Evolutionary conservation across 306 rosid species (phyloP), one percentile per base, ranked within the genome.

Genomic region (Fragaria nilgerrensis): DNA sequence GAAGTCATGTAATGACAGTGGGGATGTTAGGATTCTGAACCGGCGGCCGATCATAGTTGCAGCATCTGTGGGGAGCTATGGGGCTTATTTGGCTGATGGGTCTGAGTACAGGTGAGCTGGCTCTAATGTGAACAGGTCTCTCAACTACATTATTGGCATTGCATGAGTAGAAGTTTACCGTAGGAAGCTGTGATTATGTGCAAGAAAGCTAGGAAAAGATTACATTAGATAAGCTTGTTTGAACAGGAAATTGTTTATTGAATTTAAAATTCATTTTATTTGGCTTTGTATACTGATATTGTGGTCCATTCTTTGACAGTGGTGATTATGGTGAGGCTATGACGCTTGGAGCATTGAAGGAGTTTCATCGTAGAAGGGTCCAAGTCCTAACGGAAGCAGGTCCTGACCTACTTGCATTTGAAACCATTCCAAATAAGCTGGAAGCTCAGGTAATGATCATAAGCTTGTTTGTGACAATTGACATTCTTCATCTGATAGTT

Each of bases 41-140:
- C 88, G 2, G 47, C 73, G 89, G 17, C 93, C 90, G 8, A 89
- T 91, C 82, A 74, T 95, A 27, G 77, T 89, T 75, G 98, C 99
- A 5, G 99, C 99, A 20, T 95, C 99, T 14, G 96, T 95, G 55
- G 99, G 99, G 76, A 95, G 99, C 81, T 95, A 92, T 59, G 99
- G 97, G 0, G 99, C 99, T 45, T 92, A 88, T 85, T 87, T 92
- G 85, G 92, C 97, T 12, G 96, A 85, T 76, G 85, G 85, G 29
- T 85, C 88, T 43, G 87, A 77, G 27, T 81, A 83, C 63, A 78
- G 85, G 79, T 73, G 34, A 68, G 79, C 71, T 66, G 15, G 39
- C 37, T 73, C 52, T 77, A 75, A 37, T 71, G 1, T 2, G 7
- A 5, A 63, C 47, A 9, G 9, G 11, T 41, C 44, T 41, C 19